Evolutionary conservation across 441 rosid genomes (phyloP).

Genomic region (Viola pubescens): DNA sequence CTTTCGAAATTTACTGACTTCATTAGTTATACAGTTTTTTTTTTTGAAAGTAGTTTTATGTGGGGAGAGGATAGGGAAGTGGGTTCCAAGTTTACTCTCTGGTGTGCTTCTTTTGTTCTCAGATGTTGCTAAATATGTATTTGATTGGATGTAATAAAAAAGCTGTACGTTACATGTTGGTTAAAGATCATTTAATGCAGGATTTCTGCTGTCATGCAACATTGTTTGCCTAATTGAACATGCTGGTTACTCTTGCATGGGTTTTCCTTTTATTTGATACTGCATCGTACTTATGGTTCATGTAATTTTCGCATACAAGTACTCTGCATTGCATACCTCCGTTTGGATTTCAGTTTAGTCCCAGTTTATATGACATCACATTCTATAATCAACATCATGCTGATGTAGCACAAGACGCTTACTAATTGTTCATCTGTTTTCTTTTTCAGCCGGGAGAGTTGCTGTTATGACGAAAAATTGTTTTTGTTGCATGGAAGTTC

Average conservation of each 20-base stretch:
- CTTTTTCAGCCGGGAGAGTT: slow-evolving; percentile 40
- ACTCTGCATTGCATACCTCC: neutral
- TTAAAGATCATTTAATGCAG: neutral
- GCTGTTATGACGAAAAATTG: slow-evolving; percentile 47
- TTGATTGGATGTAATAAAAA: neutral
- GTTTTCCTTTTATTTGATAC: neutral
- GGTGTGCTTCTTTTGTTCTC: neutral
- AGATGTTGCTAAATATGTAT: neutral
- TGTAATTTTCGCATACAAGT: neutral
- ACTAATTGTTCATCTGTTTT: slow-evolving; percentile 8
- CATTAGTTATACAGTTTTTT: too few relatives aligned
- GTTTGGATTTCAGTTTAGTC: neutral
- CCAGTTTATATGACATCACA: neutral
- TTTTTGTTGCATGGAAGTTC: slow-evolving; percentile 54
- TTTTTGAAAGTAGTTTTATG: neutral
- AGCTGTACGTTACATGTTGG: neutral
- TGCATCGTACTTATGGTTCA: neutral
- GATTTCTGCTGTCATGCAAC: neutral
- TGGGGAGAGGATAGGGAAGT: neutral
- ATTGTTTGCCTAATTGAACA: neutral
- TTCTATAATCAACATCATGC: slow-evolving; percentile 4
- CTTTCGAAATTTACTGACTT: too few relatives aligned
- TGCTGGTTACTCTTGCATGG: neutral
- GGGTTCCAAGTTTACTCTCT: neutral
- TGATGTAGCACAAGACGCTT: slow-evolving; percentile 1